Evolutionary conservation across 2,329 filamentous ascomycete species (phyloP).

Genomic region (Stagonosporopsis tanaceti): DNA sequence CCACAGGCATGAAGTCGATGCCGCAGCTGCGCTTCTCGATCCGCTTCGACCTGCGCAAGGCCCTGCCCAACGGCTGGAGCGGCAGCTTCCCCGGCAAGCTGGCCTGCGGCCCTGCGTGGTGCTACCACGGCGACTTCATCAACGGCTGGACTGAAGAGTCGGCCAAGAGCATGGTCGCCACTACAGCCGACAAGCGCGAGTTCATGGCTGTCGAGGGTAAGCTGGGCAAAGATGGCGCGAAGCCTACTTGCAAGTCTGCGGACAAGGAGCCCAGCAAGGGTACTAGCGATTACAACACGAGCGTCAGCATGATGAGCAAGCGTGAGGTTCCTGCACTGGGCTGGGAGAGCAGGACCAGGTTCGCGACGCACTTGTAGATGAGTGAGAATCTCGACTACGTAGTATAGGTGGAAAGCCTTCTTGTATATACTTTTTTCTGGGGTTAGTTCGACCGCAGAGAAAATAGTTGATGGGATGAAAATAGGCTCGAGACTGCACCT

Average conservation of each 20-base stretch:
- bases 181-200: constrained; percentile 47
- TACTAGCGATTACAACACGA: constrained; percentile 53
- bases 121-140: constrained; percentile 59
- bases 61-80: constrained; percentile 55
- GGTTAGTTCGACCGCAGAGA: neutral
- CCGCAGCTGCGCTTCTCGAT: constrained; percentile 59
- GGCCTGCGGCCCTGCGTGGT: constrained; percentile 52
- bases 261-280: constrained; percentile 55
- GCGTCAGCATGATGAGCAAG: constrained; percentile 39
- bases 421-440: neutral
- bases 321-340: constrained; percentile 14
- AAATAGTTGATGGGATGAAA: neutral
- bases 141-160: constrained; percentile 57
- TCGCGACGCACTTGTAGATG: constrained; percentile 9
- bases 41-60: constrained; percentile 56
- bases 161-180: constrained; percentile 53
- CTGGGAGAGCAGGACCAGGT: constrained; percentile 13
- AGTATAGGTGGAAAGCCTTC: neutral
- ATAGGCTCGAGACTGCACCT: neutral
- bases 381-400: no score
- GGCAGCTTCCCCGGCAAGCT: constrained; percentile 56
- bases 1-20: constrained; percentile 56
- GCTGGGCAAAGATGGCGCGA: constrained; percentile 43
- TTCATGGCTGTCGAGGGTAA: constrained; percentile 49
- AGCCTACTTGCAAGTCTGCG: constrained; percentile 45